Base-by-base conservation (phyloP, 208 protist genomes). In the Strigomonas culicis region DNA sequence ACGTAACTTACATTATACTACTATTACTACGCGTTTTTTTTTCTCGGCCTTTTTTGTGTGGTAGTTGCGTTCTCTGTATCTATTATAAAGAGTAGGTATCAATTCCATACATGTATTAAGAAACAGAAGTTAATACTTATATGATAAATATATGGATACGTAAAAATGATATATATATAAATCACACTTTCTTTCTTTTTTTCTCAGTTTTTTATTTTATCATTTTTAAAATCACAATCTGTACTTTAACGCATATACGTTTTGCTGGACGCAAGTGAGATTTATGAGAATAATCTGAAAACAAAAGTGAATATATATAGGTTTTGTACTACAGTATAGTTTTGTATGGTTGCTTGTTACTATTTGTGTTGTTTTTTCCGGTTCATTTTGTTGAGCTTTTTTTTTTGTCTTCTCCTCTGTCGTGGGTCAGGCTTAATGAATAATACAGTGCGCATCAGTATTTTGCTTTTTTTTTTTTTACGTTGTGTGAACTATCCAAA, bases 381-480 rank as follows among this genome's bases (percentile, higher is more conserved):
- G 49, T 10, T 47, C 19, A 47, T 52, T 32, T 28, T 52, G 17
- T 11, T 25, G 19, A 27, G 53, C 58, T 41, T 63, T 27, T 13
- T 63, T 53, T 53, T 19, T 28, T 53, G n/a, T n/a, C n/a, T n/a
- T n/a, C n/a, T n/a, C n/a, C n/a, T n/a, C n/a, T n/a, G n/a, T n/a
- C n/a, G n/a, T n/a, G n/a, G n/a, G n/a, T n/a, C n/a, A n/a, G n/a
- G n/a, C n/a, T n/a, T n/a, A n/a, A n/a, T n/a, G n/a, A n/a, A n/a
- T n/a, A n/a, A n/a, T n/a, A n/a, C n/a, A n/a, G n/a, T n/a, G n/a
- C 25, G 7, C 49, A 53, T 19, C 49, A 21, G 49, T 53, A 53
- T 19, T 61, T 39, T 69, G 50, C 27, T 59, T 59, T 70, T 70
- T 30, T 59, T 62, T 46, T 63, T 34, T 51, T 43, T 62, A 22